phyloP scores from a whole-genome alignment of 2,329 filamentous ascomycete species.

The Cladobotryum mycophilum region DNA sequence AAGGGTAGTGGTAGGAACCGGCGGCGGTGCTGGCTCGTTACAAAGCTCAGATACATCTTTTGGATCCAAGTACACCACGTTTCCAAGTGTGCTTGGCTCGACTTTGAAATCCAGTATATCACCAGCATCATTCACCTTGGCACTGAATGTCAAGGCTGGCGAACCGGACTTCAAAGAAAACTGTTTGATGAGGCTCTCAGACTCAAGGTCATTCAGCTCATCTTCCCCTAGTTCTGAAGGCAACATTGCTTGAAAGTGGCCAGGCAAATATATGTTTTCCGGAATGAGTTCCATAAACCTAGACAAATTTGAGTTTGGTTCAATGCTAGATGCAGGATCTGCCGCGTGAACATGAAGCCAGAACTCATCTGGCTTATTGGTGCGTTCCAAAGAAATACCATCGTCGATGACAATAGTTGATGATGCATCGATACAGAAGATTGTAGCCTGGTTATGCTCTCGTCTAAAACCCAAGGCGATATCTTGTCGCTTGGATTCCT shows the following conservation, averaged over 20 bases:
- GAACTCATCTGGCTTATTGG: conserved; percentile 46
- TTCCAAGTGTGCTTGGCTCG: conserved; percentile 44
- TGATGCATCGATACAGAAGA: conserved; percentile 68
- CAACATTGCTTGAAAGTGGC: conserved; percentile 54
- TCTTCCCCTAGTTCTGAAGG: conserved; percentile 29
- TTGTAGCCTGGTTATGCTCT: conserved; percentile 50
- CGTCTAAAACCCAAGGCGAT: conserved; percentile 45
- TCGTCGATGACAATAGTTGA: conserved; percentile 70
- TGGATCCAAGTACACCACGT: conserved; percentile 53
- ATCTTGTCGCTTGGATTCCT: conserved; percentile 35
- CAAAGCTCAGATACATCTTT: conserved; percentile 41
- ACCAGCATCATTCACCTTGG: conserved; percentile 47
- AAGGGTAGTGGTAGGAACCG: conserved; percentile 19
- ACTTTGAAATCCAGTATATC: conserved; percentile 49
- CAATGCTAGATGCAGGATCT: conserved; percentile 67
- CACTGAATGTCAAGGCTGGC: conserved; percentile 57
- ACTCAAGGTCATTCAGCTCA: conserved; percentile 24
- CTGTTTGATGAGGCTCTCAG: conserved; percentile 36
- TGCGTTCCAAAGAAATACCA: conserved; percentile 63
- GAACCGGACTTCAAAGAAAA: conserved; percentile 49
- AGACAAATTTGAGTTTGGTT: conserved; percentile 50
- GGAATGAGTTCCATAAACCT: conserved; percentile 55
- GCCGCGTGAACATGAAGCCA: conserved; percentile 78
- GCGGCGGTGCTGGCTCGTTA: conserved; percentile 26
- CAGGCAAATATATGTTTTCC: conserved; percentile 54